Conservation (phyloP, 805 yeast genomes). For the Ascoidea asiatica region DNA sequence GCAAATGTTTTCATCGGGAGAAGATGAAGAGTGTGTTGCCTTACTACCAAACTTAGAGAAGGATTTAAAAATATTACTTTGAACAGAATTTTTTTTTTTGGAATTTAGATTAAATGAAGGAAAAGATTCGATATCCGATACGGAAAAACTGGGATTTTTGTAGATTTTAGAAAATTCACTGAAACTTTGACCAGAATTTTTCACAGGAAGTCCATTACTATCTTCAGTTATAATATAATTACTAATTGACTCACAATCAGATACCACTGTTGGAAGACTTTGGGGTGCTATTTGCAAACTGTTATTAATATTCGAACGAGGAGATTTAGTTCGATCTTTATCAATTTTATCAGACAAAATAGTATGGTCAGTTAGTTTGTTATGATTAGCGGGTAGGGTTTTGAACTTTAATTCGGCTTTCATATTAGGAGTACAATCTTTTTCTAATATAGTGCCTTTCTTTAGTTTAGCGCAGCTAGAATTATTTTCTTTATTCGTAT, state of each 20-base stretch:
- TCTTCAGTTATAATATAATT: background rate
- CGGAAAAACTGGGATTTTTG: background rate
- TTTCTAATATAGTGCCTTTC: background rate
- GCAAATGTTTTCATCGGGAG: too few relatives aligned
- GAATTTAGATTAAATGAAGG: too few relatives aligned
- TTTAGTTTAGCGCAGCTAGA: too few relatives aligned
- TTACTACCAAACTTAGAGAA: background rate
- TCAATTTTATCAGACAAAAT: too few relatives aligned
- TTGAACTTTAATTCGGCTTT: too few relatives aligned
- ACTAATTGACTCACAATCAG: background rate
- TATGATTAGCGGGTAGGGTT: background rate
- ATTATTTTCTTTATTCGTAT: too few relatives aligned
- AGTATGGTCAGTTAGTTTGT: too few relatives aligned
- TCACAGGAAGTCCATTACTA: background rate
- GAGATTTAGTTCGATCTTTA: background rate
- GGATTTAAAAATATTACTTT: too few relatives aligned
- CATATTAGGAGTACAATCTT: background rate
- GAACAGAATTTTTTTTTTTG: too few relatives aligned
- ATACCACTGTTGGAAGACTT: background rate
- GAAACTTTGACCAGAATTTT: background rate
- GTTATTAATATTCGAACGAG: background rate
- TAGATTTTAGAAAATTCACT: background rate
- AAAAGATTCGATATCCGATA: background rate
- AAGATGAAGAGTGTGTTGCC: too few relatives aligned
- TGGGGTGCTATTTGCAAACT: background rate